Evolutionary conservation across 768 basidiomycete species (phyloP).

Genomic region (Leucocoprinus leucothites): DNA sequence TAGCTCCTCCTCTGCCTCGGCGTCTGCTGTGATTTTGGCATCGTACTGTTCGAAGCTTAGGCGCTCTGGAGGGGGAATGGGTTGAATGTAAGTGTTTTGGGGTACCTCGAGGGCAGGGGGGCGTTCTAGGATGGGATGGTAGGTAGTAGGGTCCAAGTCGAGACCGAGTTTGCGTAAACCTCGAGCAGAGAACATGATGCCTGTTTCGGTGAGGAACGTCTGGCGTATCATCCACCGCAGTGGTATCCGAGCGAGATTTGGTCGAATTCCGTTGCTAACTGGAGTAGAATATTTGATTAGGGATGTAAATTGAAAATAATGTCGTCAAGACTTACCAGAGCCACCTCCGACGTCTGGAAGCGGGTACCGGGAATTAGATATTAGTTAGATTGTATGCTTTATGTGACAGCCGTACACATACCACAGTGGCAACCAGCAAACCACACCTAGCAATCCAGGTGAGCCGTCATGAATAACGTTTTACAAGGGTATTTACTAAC

Average conservation of each 20-base stretch:
- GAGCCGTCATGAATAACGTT: not conserved
- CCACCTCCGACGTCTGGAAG: slow-evolving; percentile 54
- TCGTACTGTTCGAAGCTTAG: slow-evolving; percentile 53
- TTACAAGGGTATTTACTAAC: too few species aligned
- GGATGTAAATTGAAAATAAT: not conserved
- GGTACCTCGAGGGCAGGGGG: slow-evolving; percentile 26
- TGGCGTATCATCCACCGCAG: slow-evolving; percentile 73
- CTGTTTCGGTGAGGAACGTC: slow-evolving; percentile 51
- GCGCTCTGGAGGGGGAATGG: slow-evolving; percentile 13
- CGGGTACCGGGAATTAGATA: not conserved
- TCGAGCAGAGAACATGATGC: slow-evolving; percentile 54
- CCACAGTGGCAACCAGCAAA: slow-evolving; percentile 45
- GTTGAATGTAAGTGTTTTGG: slow-evolving; percentile 17
- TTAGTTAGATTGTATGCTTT: not conserved
- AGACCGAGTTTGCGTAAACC: slow-evolving; percentile 37
- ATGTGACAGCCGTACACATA: slow-evolving; percentile 16
- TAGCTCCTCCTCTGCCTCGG: slow-evolving; percentile 36
- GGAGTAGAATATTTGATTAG: not conserved
- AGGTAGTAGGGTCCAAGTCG: slow-evolving; percentile 32
- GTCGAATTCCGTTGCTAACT: slow-evolving; percentile 36
- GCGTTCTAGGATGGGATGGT: slow-evolving; percentile 33
- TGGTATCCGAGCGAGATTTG: slow-evolving; percentile 48
- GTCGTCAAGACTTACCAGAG: slow-evolving; percentile 24
- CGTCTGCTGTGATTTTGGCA: not conserved
- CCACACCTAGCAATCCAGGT: slow-evolving; percentile 20